Evolutionary conservation across 2,329 filamentous ascomycete species (phyloP).

Genomic region (Cadophora sp.): DNA sequence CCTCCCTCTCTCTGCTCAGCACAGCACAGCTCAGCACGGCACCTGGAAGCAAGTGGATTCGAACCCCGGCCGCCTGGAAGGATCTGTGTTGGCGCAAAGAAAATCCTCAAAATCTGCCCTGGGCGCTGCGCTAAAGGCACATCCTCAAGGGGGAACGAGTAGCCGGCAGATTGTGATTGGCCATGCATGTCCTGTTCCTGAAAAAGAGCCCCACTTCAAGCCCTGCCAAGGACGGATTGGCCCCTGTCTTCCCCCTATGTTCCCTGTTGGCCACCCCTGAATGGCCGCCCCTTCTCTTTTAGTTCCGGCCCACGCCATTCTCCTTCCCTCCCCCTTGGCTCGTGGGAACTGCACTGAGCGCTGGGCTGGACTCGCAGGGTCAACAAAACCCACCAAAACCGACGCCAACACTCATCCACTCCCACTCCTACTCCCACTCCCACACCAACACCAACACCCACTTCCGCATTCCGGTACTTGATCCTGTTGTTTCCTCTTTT

Average conservation of each 20-base stretch:
- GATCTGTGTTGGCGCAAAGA: slow-evolving; percentile 11
- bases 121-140: slow-evolving; percentile 1
- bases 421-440: too few species aligned
- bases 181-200: neutral
- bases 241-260: neutral
- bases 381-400: neutral
- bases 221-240: slow-evolving; percentile 8
- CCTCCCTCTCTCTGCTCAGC: too few species aligned
- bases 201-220: slow-evolving; percentile 5
- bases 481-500: neutral
- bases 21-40: too few species aligned
- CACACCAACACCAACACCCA: neutral
- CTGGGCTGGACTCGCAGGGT: neutral
- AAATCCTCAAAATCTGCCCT: slow-evolving; percentile 5
- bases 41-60: neutral
- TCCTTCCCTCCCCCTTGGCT: neutral
- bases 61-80: neutral
- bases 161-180: slow-evolving; percentile 10
- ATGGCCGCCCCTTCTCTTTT: neutral
- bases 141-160: neutral
- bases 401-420: neutral
- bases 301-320: neutral
- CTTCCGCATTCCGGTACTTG: slow-evolving; percentile 15
- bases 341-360: neutral
- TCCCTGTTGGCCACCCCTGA: neutral